Base-by-base conservation (phyloP, 352 stramenopile species). In the Phytophthora multivora region DNA sequence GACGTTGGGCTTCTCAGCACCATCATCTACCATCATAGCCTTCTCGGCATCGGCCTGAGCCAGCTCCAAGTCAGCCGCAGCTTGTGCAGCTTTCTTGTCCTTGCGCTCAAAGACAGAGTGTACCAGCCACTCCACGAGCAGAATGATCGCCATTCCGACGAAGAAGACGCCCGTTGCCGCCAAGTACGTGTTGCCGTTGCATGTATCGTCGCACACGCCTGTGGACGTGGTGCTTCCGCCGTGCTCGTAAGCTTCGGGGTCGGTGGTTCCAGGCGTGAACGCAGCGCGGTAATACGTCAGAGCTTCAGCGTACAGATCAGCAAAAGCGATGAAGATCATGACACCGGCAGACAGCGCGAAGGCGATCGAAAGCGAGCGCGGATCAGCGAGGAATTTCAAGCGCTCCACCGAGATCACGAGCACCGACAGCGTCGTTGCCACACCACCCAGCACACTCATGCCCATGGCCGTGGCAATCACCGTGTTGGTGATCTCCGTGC, bases 301-400 rank as follows among this genome's bases (percentile, higher is more conserved):
- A 1, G 77, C 60, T 33, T 91, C 79, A 0, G 66, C 62, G 35
- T 78, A 87, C 28, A 91, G 35, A 58, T 91, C 79, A 0, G 81
- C 77, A 11, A 91, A 64, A 45, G 73, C 74, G 40, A 91, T 91
- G 66, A 88, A 91, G 28, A 88, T 59, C 82, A 91, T 91, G 42
- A 91, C 82, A 62, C 82, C 82, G 2, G 82, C 77, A n/a, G 82
- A 88, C 16, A 91, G 52, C 16, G 82, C 72, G 41, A 91, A 89
- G 18, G 82, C 73, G 18, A 88, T 67, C 19, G 79, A 80, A n/a
- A 91, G 63, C 18, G 79, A 70, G n/a, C 56, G 58, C 53, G 78
- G 76, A 40, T 75, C 83, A 13, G 68, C 77, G 30, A 91, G 42
- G 67, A 89, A 88, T 39, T 86, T 84, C 35, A 90, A 69, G 7